A percentile compares a stretch with the other conserved stretches of the same genome.
Conservation (phyloP, 306 rosid genomes). For the Purshia tridentata region DNA sequence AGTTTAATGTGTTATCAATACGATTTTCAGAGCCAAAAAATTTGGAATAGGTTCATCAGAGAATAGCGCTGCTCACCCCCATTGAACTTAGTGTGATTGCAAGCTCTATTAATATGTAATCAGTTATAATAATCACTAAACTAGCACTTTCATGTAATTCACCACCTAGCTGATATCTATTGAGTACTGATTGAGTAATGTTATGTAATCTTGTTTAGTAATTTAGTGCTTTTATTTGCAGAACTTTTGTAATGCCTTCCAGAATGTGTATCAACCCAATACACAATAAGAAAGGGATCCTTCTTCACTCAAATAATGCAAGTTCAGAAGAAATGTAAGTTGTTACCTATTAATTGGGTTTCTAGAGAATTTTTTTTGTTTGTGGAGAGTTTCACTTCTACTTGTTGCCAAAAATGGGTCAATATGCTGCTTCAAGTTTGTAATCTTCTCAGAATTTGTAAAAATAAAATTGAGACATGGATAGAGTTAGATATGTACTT, state of each 20-base stretch:
- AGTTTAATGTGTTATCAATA: constrained; percentile 1
- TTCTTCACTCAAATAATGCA: constrained; percentile 52
- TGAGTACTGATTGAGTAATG: neutral
- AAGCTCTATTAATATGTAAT: neutral
- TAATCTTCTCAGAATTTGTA: neutral
- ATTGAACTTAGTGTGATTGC: neutral
- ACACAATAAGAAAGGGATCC: constrained; percentile 84
- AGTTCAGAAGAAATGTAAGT: constrained; percentile 69
- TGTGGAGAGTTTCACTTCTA: neutral
- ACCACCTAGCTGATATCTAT: neutral
- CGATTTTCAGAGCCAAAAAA: neutral
- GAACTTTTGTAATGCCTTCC: constrained; percentile 90
- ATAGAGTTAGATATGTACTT: neutral
- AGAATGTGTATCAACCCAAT: constrained; percentile 94
- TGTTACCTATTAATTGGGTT: constrained; percentile 11
- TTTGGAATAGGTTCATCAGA: neutral
- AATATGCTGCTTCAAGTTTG: constrained; percentile 12
- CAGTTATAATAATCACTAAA: neutral
- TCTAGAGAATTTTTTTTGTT: neutral
- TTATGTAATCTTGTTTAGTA: neutral
- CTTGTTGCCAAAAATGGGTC: neutral
- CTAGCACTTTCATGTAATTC: neutral
- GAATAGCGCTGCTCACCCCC: neutral
- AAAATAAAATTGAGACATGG: neutral
- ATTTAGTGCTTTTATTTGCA: constrained; percentile 41